Evolutionary conservation across 495 filamentous ascomycete genomes (phyloP).

Genomic region (Podospora bellae-mahoneyi): DNA sequence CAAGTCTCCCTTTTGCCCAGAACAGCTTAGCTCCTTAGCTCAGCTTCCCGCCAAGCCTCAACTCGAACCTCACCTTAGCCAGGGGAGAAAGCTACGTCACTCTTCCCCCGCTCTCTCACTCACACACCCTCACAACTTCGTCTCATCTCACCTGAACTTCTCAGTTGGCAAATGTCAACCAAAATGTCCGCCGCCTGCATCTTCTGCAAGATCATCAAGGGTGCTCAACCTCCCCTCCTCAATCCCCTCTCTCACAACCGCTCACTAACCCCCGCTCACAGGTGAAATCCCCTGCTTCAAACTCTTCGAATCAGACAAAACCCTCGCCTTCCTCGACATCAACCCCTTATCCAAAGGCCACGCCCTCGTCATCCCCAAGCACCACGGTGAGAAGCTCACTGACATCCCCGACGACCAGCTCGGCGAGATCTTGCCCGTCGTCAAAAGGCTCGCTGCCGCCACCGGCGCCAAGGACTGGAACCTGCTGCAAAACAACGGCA

Average conservation of each 20-base stretch:
- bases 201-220: conserved; percentile 98
- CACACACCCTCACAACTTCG: conserved; percentile 1
- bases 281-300: conserved; percentile 95
- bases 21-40: conserved; percentile 1
- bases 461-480: conserved; percentile 80
- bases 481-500: conserved; percentile 94
- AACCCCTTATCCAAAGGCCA: conserved; percentile 81
- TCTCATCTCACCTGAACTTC: conserved; percentile 1
- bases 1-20: not conserved
- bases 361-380: conserved; percentile 92
- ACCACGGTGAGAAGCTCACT: conserved; percentile 86
- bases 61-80: not conserved
- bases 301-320: conserved; percentile 88
- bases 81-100: not conserved
- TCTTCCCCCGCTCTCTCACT: conserved; percentile 3
- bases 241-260: conserved; percentile 13
- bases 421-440: conserved; percentile 80
- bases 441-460: conserved; percentile 80
- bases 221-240: conserved; percentile 39
- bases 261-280: conserved; percentile 34
- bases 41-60: not conserved
- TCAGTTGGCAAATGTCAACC: conserved; percentile 26
- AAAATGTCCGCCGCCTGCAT: conserved; percentile 63
- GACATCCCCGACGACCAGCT: conserved; percentile 92
- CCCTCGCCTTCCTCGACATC: conserved; percentile 96